phyloP scores from a whole-genome alignment of 176 grass and related monocot species.

The Oryza coarctata region DNA sequence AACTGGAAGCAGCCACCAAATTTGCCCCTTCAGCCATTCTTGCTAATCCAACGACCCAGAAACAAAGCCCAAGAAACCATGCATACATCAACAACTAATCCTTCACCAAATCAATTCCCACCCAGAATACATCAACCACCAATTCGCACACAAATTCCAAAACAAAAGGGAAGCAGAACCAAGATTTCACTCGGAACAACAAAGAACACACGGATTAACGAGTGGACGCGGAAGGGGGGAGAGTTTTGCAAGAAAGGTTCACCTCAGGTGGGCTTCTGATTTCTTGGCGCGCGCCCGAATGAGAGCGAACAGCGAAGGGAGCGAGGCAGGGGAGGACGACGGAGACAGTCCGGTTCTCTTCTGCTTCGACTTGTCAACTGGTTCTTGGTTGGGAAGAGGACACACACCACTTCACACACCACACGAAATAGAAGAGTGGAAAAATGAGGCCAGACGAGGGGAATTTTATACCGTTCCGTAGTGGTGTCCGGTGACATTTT shows the following conservation, averaged over 20 bases:
- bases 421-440: not conserved
- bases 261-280: slow-evolving; percentile 38
- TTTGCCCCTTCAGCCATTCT: not conserved
- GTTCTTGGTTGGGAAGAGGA: not conserved
- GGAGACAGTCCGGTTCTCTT: slow-evolving; percentile 4
- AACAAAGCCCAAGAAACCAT: not conserved
- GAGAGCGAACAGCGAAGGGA: not conserved
- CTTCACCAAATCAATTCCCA: not conserved
- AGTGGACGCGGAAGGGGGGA: slow-evolving; percentile 9
- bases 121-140: not conserved
- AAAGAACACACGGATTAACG: not conserved
- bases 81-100: not conserved
- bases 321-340: not conserved
- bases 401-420: not conserved
- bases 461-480: not conserved
- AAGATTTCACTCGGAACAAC: not conserved
- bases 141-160: not conserved
- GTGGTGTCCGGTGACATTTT: not conserved
- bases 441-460: slow-evolving; percentile 5
- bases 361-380: not conserved
- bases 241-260: slow-evolving; percentile 36
- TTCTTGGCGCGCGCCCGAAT: not conserved
- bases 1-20: not conserved
- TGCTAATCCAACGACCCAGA: not conserved
- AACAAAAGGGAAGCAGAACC: not conserved